Evolutionary conservation across 176 grass and related monocot genomes (phyloP).

Genomic region (Hordeum marinum): DNA sequence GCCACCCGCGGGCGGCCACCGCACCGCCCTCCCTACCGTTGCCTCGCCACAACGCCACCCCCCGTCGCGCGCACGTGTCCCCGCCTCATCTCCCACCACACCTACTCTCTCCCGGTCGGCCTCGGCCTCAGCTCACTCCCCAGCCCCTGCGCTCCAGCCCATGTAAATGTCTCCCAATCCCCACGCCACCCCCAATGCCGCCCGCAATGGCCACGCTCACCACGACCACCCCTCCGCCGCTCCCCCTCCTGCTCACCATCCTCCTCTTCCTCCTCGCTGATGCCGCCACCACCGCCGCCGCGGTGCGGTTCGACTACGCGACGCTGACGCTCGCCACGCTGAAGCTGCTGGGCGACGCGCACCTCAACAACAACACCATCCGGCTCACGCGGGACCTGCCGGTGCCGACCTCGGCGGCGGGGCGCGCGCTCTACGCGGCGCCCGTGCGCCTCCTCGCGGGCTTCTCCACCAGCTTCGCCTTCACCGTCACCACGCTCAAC

Average conservation of each 20-base stretch:
- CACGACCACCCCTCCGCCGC: neutral
- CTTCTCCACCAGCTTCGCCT: slow-evolving; percentile 91
- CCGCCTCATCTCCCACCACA: neutral
- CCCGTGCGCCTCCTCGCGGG: slow-evolving; percentile 36
- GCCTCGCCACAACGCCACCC: neutral
- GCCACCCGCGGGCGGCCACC: neutral
- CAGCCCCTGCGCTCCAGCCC: neutral
- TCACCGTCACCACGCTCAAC: slow-evolving; percentile 76
- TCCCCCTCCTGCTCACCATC: neutral
- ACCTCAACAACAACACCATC: slow-evolving; percentile 95
- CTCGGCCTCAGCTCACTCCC: neutral
- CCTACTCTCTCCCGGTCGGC: neutral
- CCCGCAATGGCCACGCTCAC: neutral
- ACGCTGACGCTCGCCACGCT: slow-evolving; percentile 66
- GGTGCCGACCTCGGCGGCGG: slow-evolving; percentile 65
- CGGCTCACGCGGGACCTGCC: slow-evolving; percentile 70
- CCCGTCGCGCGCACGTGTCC: slow-evolving; percentile 25
- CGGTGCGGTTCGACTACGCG: slow-evolving; percentile 67
- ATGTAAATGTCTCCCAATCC: slow-evolving; percentile 3
- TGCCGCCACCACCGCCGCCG: too few species aligned
- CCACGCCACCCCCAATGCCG: slow-evolving; percentile 9
- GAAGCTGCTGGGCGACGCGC: slow-evolving; percentile 75
- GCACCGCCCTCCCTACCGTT: slow-evolving; percentile 26
- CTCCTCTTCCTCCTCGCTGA: neutral
- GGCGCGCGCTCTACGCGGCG: slow-evolving; percentile 63